A percentile compares a stretch with the other conserved stretches of the same genome.
These are phyloP conservation scores for Exophiala phaeomuriformis DNA, from an alignment of 2,329 filamentous ascomycete genomes.

Conservation along the genomic window DNA sequence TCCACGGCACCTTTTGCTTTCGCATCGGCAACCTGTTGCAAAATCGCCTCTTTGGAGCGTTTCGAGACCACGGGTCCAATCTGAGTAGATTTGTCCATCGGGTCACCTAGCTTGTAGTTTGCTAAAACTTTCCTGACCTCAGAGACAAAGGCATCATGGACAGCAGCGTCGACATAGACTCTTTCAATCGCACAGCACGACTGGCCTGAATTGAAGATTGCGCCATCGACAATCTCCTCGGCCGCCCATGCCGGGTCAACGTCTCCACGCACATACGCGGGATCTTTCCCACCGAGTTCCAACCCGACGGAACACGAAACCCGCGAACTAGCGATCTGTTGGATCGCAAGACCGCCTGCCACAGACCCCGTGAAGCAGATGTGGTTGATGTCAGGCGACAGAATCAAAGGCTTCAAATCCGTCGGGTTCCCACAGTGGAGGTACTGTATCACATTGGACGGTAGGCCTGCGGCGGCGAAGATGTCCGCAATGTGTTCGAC, in stretches of 20 bases:
- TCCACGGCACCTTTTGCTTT: slow-evolving; percentile 75
- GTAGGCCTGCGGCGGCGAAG: slow-evolving; percentile 74
- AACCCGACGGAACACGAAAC: slow-evolving; percentile 60
- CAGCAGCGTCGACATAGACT: slow-evolving; percentile 77
- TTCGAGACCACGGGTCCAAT: slow-evolving; percentile 84
- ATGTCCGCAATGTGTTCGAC: slow-evolving; percentile 73
- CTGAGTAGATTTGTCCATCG: slow-evolving; percentile 68
- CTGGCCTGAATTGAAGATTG: slow-evolving; percentile 98
- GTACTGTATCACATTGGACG: slow-evolving; percentile 77
- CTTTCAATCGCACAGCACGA: slow-evolving; percentile 91
- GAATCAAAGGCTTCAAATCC: slow-evolving; percentile 70
- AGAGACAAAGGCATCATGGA: slow-evolving; percentile 75
- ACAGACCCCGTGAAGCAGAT: slow-evolving; percentile 95
- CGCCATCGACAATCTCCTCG: slow-evolving; percentile 88
- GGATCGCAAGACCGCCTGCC: slow-evolving; percentile 75
- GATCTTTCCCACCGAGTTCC: slow-evolving; percentile 91
- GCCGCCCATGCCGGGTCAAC: slow-evolving; percentile 87
- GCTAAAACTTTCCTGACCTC: slow-evolving; percentile 72
- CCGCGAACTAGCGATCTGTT: slow-evolving; percentile 74
- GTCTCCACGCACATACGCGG: slow-evolving; percentile 78
- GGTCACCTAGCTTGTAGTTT: slow-evolving; percentile 82
- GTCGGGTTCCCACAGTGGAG: slow-evolving; percentile 79
- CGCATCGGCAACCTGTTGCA: slow-evolving; percentile 73
- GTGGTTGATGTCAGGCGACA: slow-evolving; percentile 66
- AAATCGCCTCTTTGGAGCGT: slow-evolving; percentile 66